These are phyloP conservation scores for Paramecium octaurelia DNA, from an alignment of 73 alveolate species.

Conservation along the genomic window DNA sequence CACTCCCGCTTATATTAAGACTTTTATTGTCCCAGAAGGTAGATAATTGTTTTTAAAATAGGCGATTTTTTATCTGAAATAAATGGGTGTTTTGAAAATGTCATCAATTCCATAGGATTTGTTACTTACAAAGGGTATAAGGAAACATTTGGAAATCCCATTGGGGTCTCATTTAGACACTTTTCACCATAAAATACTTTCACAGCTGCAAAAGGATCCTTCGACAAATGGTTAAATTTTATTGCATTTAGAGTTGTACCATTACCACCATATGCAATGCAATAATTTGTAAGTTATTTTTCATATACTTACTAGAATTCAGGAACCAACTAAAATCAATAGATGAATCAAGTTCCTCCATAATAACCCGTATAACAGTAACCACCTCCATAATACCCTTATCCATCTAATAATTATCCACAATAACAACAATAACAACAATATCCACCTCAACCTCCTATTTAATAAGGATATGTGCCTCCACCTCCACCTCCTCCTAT, in stretches of 20 bases:
- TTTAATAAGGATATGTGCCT: background rate
- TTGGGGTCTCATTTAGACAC: constrained; percentile 26
- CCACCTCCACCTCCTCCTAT: background rate
- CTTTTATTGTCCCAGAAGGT: background rate
- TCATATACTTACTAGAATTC: background rate
- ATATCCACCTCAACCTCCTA: background rate
- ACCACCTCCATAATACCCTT: background rate
- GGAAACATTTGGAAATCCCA: constrained; percentile 14
- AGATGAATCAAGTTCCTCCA: background rate
- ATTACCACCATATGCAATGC: background rate
- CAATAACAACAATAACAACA: background rate
- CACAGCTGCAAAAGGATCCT: constrained; percentile 38
- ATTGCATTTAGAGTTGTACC: constrained; percentile 14
- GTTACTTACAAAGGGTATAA: background rate
- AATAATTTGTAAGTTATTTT: background rate
- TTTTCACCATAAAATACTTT: background rate
- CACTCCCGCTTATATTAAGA: background rate
- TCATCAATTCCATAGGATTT: constrained; percentile 19
- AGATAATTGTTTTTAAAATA: background rate
- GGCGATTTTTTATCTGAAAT: constrained; percentile 28
- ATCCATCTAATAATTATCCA: background rate
- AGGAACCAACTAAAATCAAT: background rate
- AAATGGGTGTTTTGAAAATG: background rate
- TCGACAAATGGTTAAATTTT: background rate
- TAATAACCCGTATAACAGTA: background rate